Conservation (phyloP, 2,329 filamentous ascomycete genomes). For the Lecanicillium sp. region DNA sequence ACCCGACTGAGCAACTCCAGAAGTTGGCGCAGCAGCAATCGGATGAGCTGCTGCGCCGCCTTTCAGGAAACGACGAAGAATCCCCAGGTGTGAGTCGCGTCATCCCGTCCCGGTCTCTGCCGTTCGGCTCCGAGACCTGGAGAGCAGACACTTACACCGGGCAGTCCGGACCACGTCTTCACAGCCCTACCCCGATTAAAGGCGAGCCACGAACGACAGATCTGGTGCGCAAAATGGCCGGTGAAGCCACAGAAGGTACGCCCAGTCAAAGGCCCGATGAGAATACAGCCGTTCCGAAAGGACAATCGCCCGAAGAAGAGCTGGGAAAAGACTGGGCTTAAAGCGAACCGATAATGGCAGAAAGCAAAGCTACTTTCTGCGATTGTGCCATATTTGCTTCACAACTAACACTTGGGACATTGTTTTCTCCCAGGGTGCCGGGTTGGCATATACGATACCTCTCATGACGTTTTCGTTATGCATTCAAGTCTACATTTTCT, state of each 20-base stretch:
- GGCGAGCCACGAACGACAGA: slow-evolving; percentile 25
- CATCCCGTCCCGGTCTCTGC: slow-evolving; percentile 41
- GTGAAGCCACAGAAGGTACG: slow-evolving; percentile 13
- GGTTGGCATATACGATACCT: too few species aligned
- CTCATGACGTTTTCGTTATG: too few species aligned
- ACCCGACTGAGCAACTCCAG: slow-evolving; percentile 62
- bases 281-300: not conserved
- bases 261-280: not conserved
- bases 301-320: not conserved
- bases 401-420: too few species aligned
- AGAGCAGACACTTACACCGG: slow-evolving; percentile 18
- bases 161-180: slow-evolving; percentile 21
- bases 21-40: slow-evolving; percentile 61
- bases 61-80: slow-evolving; percentile 29
- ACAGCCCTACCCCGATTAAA: slow-evolving; percentile 36
- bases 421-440: too few species aligned
- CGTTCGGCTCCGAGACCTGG: slow-evolving; percentile 36
- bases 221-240: slow-evolving; percentile 23
- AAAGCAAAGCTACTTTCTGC: too few species aligned
- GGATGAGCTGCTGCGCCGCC: slow-evolving; percentile 48
- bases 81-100: slow-evolving; percentile 17
- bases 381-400: too few species aligned
- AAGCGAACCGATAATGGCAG: too few species aligned
- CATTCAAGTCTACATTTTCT: too few species aligned
- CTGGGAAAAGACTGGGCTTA: too few species aligned